These are phyloP conservation scores for Termitomyces sp. DNA, from an alignment of 768 basidiomycete species.

Conservation along the genomic window DNA sequence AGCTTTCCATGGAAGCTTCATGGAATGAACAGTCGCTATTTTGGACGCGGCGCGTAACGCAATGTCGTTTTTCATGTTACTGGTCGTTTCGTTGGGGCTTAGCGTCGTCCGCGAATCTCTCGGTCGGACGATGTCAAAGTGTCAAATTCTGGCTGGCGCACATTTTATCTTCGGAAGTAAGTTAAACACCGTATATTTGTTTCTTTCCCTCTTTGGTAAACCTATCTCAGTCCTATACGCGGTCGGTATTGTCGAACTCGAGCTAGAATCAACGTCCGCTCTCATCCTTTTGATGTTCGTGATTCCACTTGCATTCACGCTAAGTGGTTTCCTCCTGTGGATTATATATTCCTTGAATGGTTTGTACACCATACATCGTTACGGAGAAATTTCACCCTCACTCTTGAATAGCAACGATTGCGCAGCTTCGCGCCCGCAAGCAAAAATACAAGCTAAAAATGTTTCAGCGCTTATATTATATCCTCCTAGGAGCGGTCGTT, in stretches of 20 bases:
- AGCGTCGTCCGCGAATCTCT: slow-evolving; percentile 89
- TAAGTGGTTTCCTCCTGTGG: slow-evolving; percentile 96
- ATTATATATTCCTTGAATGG: slow-evolving; percentile 89
- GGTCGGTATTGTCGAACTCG: slow-evolving; percentile 89
- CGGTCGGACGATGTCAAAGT: slow-evolving; percentile 78
- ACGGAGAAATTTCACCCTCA: not conserved
- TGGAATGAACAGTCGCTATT: slow-evolving; percentile 63
- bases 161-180: slow-evolving; percentile 94
- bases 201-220: not conserved
- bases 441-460: slow-evolving; percentile 82
- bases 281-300: slow-evolving; percentile 84
- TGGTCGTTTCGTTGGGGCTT: slow-evolving; percentile 88
- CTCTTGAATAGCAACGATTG: slow-evolving; percentile 64
- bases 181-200: slow-evolving; percentile 19
- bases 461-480: slow-evolving; percentile 83
- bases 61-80: slow-evolving; percentile 90
- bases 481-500: slow-evolving; percentile 76
- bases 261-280: slow-evolving; percentile 86
- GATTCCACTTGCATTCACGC: slow-evolving; percentile 88
- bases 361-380: slow-evolving; percentile 26
- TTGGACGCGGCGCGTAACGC: slow-evolving; percentile 93
- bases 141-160: slow-evolving; percentile 72
- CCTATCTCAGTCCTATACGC: slow-evolving; percentile 70
- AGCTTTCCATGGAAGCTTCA: not conserved
- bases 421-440: slow-evolving; percentile 79